Evolutionary conservation across 2,329 filamentous ascomycete genomes (phyloP).

Genomic region (Akanthomyces uredinophilus): DNA sequence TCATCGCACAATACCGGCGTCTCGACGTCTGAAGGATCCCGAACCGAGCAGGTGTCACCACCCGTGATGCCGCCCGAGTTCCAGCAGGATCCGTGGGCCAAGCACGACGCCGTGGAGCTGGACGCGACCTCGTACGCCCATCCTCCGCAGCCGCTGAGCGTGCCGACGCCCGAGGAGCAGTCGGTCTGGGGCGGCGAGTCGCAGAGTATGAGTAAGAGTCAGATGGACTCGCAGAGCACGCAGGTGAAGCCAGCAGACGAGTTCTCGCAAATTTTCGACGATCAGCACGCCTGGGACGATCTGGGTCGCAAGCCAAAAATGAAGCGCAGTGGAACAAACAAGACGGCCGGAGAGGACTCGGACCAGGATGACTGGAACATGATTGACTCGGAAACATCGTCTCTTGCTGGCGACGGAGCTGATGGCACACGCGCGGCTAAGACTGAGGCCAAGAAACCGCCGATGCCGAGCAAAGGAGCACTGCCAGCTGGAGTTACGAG

Average conservation of each 20-base stretch:
- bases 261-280: conserved; percentile 26
- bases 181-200: conserved; percentile 38
- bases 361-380: conserved; percentile 45
- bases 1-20: conserved; percentile 18
- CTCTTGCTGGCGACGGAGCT: conserved; percentile 12
- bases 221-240: conserved; percentile 14
- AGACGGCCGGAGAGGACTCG: conserved; percentile 19
- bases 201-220: conserved; percentile 23
- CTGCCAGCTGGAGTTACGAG: not conserved
- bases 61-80: conserved; percentile 22
- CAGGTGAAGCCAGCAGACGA: conserved; percentile 24
- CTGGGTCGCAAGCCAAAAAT: conserved; percentile 24
- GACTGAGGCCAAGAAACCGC: not conserved
- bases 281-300: conserved; percentile 48
- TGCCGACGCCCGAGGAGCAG: conserved; percentile 22
- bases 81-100: conserved; percentile 25
- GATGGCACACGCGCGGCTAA: not conserved
- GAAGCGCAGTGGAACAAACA: conserved; percentile 39
- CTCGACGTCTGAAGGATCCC: not conserved
- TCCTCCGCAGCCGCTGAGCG: conserved; percentile 33
- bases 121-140: conserved; percentile 28
- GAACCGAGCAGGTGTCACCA: conserved; percentile 13
- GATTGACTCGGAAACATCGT: conserved; percentile 39
- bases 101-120: conserved; percentile 25
- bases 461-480: not conserved